A percentile compares a stretch with the other conserved stretches of the same genome.
These are phyloP conservation scores for Trametopsis cervina DNA, from an alignment of 768 basidiomycete species.

Conservation along the genomic window DNA sequence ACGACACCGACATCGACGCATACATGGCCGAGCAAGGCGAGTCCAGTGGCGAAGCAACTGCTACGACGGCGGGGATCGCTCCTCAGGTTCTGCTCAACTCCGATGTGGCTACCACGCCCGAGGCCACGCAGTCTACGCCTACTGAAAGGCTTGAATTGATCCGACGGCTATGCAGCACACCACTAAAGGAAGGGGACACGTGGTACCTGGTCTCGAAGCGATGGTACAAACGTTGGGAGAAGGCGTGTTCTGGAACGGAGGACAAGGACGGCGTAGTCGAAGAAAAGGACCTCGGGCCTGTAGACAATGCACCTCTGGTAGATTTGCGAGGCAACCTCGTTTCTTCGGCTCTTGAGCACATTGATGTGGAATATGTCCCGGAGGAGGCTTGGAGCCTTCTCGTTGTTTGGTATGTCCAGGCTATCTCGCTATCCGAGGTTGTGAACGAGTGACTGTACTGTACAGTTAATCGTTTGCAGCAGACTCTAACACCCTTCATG, in stretches of 20 bases:
- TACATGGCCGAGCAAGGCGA: slow-evolving; percentile 31
- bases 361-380: slow-evolving; percentile 74
- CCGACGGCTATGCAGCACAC: slow-evolving; percentile 34
- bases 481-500: not conserved
- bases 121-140: slow-evolving; percentile 24
- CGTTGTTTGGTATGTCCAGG: slow-evolving; percentile 51
- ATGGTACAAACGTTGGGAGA: slow-evolving; percentile 76
- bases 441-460: not conserved
- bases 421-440: not conserved
- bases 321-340: slow-evolving; percentile 44
- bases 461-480: not conserved
- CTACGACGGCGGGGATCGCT: slow-evolving; percentile 4
- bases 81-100: not conserved
- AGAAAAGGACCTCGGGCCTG: slow-evolving; percentile 61
- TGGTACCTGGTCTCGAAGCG: slow-evolving; percentile 70
- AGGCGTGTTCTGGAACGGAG: slow-evolving; percentile 58
- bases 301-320: slow-evolving; percentile 67
- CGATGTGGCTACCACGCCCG: slow-evolving; percentile 2
- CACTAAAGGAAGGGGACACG: slow-evolving; percentile 58
- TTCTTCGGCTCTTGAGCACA: slow-evolving; percentile 45
- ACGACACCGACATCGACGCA: slow-evolving; percentile 48
- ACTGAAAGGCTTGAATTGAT: slow-evolving; percentile 47
- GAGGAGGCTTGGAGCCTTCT: slow-evolving; percentile 64
- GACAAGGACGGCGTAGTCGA: slow-evolving; percentile 62
- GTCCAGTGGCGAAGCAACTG: slow-evolving; percentile 6